These are phyloP conservation scores for Pyrus communis DNA, from an alignment of 306 rosid species.

Conservation along the genomic window DNA sequence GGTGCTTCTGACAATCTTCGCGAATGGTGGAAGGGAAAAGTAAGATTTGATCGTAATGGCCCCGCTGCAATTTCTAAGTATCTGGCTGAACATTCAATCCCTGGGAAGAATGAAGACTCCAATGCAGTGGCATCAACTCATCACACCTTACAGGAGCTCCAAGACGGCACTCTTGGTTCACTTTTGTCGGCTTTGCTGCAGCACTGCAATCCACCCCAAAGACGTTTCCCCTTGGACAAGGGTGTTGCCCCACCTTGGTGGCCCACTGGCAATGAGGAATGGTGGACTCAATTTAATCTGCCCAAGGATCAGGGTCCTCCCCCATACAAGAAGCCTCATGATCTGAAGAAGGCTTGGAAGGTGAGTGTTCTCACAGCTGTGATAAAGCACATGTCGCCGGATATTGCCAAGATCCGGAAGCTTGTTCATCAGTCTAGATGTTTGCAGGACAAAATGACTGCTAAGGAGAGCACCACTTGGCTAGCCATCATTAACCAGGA, in stretches of 20 bases:
- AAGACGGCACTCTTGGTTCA: constrained; percentile 80
- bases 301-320: constrained; percentile 75
- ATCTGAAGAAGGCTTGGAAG: constrained; percentile 86
- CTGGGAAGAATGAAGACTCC: constrained; percentile 50
- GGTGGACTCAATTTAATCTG: constrained; percentile 81
- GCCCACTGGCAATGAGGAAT: constrained; percentile 73
- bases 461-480: constrained; percentile 88
- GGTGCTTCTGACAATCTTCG: constrained; percentile 91
- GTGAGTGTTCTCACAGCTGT: constrained; percentile 78
- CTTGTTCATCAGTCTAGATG: constrained; percentile 83
- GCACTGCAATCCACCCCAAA: constrained; percentile 89
- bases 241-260: constrained; percentile 90
- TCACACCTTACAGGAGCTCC: constrained; percentile 73
- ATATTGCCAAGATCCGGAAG: constrained; percentile 76
- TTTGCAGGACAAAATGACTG: constrained; percentile 90
- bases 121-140: constrained; percentile 60
- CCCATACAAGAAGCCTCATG: constrained; percentile 93
- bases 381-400: constrained; percentile 88
- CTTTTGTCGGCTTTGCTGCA: constrained; percentile 85
- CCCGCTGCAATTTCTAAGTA: constrained; percentile 84
- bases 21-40: constrained; percentile 93
- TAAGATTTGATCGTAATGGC: constrained; percentile 78
- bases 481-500: constrained; percentile 79
- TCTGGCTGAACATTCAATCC: constrained; percentile 53
- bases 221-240: constrained; percentile 76